Percentiles rank a stretch among this genome's conserved stretches.
Evolutionary conservation across 768 basidiomycete genomes (phyloP).

Genomic region (Mycena galopus): DNA sequence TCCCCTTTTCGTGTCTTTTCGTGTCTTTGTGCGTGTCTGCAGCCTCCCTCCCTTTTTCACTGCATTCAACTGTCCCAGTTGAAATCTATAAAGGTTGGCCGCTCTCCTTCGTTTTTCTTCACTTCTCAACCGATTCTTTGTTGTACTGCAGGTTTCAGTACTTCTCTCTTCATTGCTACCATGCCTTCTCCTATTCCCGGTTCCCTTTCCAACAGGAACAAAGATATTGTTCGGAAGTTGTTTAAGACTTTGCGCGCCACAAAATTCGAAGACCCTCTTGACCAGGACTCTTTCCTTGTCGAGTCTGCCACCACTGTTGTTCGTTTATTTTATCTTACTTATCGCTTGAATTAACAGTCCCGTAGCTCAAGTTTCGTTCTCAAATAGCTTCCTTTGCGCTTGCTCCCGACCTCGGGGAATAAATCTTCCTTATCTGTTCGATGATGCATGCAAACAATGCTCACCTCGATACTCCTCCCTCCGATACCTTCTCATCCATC

Average conservation of each 20-base stretch:
- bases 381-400: conserved; percentile 6
- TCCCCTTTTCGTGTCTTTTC: no score
- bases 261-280: not conserved
- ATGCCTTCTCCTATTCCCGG: not conserved
- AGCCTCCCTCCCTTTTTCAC: no score
- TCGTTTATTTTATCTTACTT: not conserved
- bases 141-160: no score
- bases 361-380: not conserved
- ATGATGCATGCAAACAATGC: not conserved
- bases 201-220: not conserved
- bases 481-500: not conserved
- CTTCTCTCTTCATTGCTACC: not conserved
- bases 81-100: no score
- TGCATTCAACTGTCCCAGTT: no score
- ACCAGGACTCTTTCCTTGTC: not conserved
- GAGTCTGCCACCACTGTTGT: not conserved
- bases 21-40: no score
- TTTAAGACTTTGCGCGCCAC: not conserved
- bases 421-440: conserved; percentile 1
- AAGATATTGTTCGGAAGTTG: not conserved
- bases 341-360: not conserved
- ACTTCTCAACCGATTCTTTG: no score
- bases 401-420: not conserved
- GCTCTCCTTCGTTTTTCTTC: no score
- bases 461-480: not conserved